A percentile compares a stretch with the other conserved stretches of the same genome.
These are phyloP conservation scores for Xylaria multiplex DNA, from an alignment of 2,329 filamentous ascomycete species.

Conservation along the genomic window DNA sequence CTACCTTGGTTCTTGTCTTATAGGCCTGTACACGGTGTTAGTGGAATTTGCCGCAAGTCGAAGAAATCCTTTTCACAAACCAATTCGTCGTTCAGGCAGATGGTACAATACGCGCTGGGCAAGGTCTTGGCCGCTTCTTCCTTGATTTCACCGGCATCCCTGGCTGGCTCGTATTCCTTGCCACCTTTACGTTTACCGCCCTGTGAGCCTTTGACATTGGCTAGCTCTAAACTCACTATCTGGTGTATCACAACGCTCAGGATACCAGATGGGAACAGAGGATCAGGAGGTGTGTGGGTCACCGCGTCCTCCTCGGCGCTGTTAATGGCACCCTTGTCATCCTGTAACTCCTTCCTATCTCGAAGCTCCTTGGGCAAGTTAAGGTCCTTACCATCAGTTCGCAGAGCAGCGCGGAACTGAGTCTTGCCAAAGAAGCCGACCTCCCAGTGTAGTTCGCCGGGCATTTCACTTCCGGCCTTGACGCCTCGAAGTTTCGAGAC, in stretches of 20 bases:
- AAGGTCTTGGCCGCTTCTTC: conserved; percentile 83
- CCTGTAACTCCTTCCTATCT: conserved; percentile 80
- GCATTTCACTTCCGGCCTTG: conserved; percentile 87
- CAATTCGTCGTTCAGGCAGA: conserved; percentile 87
- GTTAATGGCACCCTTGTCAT: conserved; percentile 83
- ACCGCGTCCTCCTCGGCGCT: conserved; percentile 83
- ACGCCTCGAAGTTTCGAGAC: conserved; percentile 84
- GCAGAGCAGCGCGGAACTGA: conserved; percentile 82
- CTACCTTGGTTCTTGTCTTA: conserved; percentile 93
- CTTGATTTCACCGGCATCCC: conserved; percentile 83
- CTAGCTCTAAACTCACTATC: conserved; percentile 93
- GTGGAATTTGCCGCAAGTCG: conserved; percentile 23
- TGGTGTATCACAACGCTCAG: conserved; percentile 90
- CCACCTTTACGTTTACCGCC: conserved; percentile 80
- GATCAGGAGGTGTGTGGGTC: conserved; percentile 89
- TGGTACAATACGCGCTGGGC: conserved; percentile 93
- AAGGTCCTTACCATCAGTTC: conserved; percentile 86
- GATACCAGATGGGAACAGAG: conserved; percentile 93
- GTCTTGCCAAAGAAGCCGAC: conserved; percentile 95
- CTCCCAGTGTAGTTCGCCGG: conserved; percentile 93
- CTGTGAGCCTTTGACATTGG: conserved; percentile 85
- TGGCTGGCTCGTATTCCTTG: conserved; percentile 85
- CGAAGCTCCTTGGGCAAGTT: conserved; percentile 78
- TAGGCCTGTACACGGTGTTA: conserved; percentile 64
- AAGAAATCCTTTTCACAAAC: conserved; percentile 51